Evolutionary conservation across 2,329 filamentous ascomycete genomes (phyloP), one percentile per base, ranked within the genome.

Genomic region (Ampelomyces quisqualis): DNA sequence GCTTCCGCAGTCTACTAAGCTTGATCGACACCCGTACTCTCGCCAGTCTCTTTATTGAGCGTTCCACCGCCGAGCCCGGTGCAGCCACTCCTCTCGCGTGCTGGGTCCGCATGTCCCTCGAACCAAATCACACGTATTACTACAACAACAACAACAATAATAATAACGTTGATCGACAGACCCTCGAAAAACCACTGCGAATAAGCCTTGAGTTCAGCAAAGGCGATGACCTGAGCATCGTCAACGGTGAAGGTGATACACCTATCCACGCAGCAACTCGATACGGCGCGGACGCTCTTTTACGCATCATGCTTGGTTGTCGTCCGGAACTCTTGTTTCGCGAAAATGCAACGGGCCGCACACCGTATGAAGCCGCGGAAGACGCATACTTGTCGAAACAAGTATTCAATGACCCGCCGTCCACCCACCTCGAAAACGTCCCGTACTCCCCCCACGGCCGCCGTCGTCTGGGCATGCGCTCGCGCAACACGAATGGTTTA

Each of bases 341-440:
- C 15, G 88, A 93, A 62, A 90, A 90, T 52, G 80, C 86, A 0
- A 86, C 86, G 0, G 88, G 88, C 2, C 77, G 79, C 11, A 93
- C 87, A 0, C 84, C 88, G 0, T 74, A 77, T 19, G 87, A 93
- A 54, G 68, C 87, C 34, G 80, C 83, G 0, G 71, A 79, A 35
- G 82, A 86, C 37, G 64, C 67, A 1, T 75, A 76, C 45, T 68
- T 78, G 2, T 65, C 69, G 6, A 55, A 58, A 3, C 45, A 57
- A 5, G 70, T 58, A 21, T 54, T 53, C 45, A 47, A 22, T 4
- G 42, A 49, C 13, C 46, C 50, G 21, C 61, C 57, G 14, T 21
- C 35, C 4, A 33, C 52, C 6, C 5, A n/a, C 14, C 21, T 34
- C 9, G 7, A 10, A 7, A 9, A 15, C n/a, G 19, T n/a, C n/a